phyloP scores from a whole-genome alignment of 805 yeast species.

The Candida glaebosa region DNA sequence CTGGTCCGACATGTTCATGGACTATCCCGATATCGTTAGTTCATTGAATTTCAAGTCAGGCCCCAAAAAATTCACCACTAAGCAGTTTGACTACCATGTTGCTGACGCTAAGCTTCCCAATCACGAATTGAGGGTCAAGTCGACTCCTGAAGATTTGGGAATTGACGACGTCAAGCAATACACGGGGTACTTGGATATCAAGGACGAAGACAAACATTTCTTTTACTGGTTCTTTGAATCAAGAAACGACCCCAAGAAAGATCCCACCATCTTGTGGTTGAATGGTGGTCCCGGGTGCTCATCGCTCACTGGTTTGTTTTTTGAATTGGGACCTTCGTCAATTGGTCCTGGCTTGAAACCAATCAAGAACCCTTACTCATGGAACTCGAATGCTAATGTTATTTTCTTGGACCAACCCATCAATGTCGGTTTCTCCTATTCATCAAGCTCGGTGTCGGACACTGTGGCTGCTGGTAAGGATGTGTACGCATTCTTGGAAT shows the following conservation, averaged over 20 bases:
- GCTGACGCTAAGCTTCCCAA: constrained; percentile 37
- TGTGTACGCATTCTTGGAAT: constrained; percentile 35
- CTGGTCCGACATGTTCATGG: constrained; percentile 63
- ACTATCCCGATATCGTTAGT: constrained; percentile 55
- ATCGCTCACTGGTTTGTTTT: constrained; percentile 31
- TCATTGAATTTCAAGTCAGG: constrained; percentile 47
- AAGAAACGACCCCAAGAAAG: constrained; percentile 39
- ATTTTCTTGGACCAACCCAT: constrained; percentile 39
- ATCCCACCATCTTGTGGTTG: constrained; percentile 33
- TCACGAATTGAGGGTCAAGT: constrained; percentile 57
- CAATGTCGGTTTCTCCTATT: constrained; percentile 31
- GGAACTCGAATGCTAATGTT: constrained; percentile 37
- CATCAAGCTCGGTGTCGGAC: constrained; percentile 26
- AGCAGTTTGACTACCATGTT: constrained; percentile 34
- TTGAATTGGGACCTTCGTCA: constrained; percentile 32
- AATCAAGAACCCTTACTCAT: constrained; percentile 25
- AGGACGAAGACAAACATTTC: constrained; percentile 61
- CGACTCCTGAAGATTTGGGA: constrained; percentile 65
- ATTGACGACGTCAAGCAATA: constrained; percentile 79
- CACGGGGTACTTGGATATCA: constrained; percentile 82
- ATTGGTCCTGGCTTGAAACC: constrained; percentile 27
- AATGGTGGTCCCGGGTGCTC: constrained; percentile 39
- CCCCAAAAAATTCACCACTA: constrained; percentile 43
- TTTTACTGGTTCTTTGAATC: constrained; percentile 45
- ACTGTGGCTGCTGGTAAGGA: constrained; percentile 34